These are phyloP conservation scores for Larix kaempferi DNA, from an alignment of 75 land plant genomes.

Conservation along the genomic window DNA sequence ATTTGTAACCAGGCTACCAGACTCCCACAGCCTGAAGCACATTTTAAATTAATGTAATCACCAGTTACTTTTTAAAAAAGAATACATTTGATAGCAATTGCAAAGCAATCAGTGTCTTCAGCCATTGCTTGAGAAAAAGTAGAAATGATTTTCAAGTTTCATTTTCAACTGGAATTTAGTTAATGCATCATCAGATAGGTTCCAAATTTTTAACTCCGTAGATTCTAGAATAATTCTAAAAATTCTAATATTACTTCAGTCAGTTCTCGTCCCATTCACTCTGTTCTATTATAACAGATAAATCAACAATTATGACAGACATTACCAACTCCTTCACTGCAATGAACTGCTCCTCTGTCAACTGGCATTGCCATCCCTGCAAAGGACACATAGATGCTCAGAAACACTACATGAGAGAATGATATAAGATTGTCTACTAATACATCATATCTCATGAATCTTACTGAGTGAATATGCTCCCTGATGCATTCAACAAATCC, in stretches of 20 bases:
- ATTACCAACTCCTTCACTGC: constrained; percentile 95
- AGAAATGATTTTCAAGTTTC: too few relatives aligned
- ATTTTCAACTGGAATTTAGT: not conserved
- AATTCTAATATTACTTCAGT: not conserved
- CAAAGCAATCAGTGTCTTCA: too few relatives aligned
- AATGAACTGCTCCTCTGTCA: constrained; percentile 91
- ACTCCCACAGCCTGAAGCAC: too few relatives aligned
- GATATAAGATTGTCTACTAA: not conserved
- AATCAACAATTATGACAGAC: not conserved
- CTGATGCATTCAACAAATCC: constrained; percentile 98
- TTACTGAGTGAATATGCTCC: constrained; percentile 90
- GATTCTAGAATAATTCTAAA: not conserved
- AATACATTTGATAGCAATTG: too few relatives aligned
- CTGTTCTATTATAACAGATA: not conserved
- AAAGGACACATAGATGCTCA: not conserved
- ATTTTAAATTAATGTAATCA: too few relatives aligned
- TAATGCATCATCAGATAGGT: not conserved
- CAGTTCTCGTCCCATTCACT: not conserved
- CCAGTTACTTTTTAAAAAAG: too few relatives aligned
- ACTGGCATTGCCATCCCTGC: constrained; percentile 83
- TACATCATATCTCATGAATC: not conserved
- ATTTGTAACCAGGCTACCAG: too few relatives aligned
- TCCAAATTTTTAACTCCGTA: not conserved
- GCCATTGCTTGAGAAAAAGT: too few relatives aligned
- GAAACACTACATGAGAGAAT: not conserved